Evolutionary conservation across 148 eudicot genomes (phyloP), one percentile per base, ranked within the genome.

Genomic region (Vaccinium macrocarpon): DNA sequence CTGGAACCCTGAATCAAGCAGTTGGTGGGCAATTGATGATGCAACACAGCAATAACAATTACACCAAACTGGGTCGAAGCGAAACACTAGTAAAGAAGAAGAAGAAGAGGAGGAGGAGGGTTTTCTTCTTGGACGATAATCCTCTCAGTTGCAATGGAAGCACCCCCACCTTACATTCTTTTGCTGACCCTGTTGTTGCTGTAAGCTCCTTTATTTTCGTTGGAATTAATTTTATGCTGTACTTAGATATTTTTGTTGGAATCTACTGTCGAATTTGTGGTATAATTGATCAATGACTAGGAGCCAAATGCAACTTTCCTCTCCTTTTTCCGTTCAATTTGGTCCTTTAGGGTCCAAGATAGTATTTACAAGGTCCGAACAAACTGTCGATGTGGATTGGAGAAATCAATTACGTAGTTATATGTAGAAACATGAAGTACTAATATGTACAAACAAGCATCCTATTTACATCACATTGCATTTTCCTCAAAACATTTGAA

Each of bases 111-210:
- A 94, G 84, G 82, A 84, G 82, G 78, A 94, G 99, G 86, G 94
- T 94, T 4, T 96, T 96, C 90, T 92, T 96, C 80, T 90, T 96
- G 89, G 99, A 96, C 84, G 99, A 94, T 8, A 96, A 96, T 85
- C 95, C 98, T 25, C 82, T 96, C 49, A 92, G 97, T 84, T 96
- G 94, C 68, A 88, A 88, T 18, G 98, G 95, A 18, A 91, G 89
- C 85, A 87, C 81, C 18, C 95, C 94, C 6, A 92, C 91, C 90
- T 92, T 96, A 79, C 88, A 86, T 16, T 82, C 95, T 85, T 96
- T 96, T 87, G 90, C 91, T 81, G 94, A 93, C 56, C 99, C 99
- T 64, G 97, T 96, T 27, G 91, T 96, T 59, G 99, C 99, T 87
- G 99, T 96, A 93, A 90, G 82, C 70, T 80, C 46, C 77, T 61